Evolutionary conservation across 2,329 filamentous ascomycete genomes (phyloP).

Genomic region (Periconia sp.): DNA sequence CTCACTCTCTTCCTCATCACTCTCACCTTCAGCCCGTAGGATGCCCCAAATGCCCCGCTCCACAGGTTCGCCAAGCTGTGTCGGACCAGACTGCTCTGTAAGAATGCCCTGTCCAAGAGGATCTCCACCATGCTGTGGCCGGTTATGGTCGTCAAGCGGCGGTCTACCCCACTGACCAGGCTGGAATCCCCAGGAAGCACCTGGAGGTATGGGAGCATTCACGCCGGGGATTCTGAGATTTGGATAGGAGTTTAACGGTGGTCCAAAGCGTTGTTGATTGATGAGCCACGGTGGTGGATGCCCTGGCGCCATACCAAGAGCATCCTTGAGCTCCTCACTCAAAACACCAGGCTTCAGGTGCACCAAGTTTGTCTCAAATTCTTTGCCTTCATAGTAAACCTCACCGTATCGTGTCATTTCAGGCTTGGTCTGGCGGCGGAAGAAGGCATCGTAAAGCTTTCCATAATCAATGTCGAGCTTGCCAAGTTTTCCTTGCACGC

Average conservation of each 20-base stretch:
- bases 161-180: slow-evolving; percentile 96
- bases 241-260: slow-evolving; percentile 92
- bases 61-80: slow-evolving; percentile 71
- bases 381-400: slow-evolving; percentile 99
- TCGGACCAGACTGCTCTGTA: slow-evolving; percentile 63
- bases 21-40: slow-evolving; percentile 78
- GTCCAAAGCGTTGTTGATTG: slow-evolving; percentile 92
- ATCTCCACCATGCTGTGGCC: slow-evolving; percentile 90
- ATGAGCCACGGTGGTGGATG: slow-evolving; percentile 97
- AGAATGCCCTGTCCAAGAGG: slow-evolving; percentile 81
- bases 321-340: slow-evolving; percentile 87
- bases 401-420: slow-evolving; percentile 93
- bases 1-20: slow-evolving; percentile 69
- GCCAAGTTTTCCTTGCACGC: slow-evolving; percentile 94
- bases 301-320: slow-evolving; percentile 89
- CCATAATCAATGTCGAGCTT: slow-evolving; percentile 98
- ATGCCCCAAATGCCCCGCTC: slow-evolving; percentile 94
- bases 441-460: slow-evolving; percentile 97
- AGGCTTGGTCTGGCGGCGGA: slow-evolving; percentile 96
- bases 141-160: slow-evolving; percentile 85
- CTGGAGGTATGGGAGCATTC: slow-evolving; percentile 88
- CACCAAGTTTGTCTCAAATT: slow-evolving; percentile 92
- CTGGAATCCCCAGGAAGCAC: slow-evolving; percentile 92
- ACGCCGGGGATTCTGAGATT: slow-evolving; percentile 93
- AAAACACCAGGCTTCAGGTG: slow-evolving; percentile 90